Base-by-base conservation (phyloP, 2,329 filamentous ascomycete species). In the Beauveria australis region DNA sequence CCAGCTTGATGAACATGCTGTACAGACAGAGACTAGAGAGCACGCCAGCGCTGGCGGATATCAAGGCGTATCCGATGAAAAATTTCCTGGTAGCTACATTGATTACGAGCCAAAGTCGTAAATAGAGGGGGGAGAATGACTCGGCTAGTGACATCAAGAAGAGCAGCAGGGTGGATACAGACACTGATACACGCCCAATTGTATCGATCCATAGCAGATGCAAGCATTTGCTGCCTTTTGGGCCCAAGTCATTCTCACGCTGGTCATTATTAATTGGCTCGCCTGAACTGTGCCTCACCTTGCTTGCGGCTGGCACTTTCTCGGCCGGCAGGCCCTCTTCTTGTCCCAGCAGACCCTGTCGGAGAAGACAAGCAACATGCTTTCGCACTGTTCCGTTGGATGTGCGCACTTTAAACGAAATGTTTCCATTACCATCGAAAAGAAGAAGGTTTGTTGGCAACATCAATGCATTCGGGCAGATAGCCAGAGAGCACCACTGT, bases 371-470 rank as follows among this genome's bases (percentile, higher is more conserved):
- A 9, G 26, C 37, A 5, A 53, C 26, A 2, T 59, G 47, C n/a
- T 14, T 19, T 10, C 43, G 12, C 1, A 59, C n/a, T 16, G 16
- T 16, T 14, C 26, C 37, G 3, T n/a, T 22, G 9, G 18, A 16
- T 1, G 7, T 4, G 49, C 24, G 3, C 1, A 14, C 4, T 7
- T 24, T 7, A 1, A 33, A 26, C 5, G 40, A 33, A 5, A 40
- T 16, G 12, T 5, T 40, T 12, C 48, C 57, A 3, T 37, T 26
- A 4, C 48, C 48, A 6, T 53, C 48, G 9, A 59, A 48, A 5
- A 53, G 57, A 12, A 59, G 24, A 24, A 59, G 57, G 7, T 22
- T 40, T 46, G 37, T 59, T 48, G 10, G 48, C 57, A n/a, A 59
- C 28, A 16, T 59, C 40, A 3, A 59, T 7, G 22, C 37, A 53